These are phyloP conservation scores for Leishmania guyanensis DNA, from an alignment of 208 protist species.

Conservation along the genomic window DNA sequence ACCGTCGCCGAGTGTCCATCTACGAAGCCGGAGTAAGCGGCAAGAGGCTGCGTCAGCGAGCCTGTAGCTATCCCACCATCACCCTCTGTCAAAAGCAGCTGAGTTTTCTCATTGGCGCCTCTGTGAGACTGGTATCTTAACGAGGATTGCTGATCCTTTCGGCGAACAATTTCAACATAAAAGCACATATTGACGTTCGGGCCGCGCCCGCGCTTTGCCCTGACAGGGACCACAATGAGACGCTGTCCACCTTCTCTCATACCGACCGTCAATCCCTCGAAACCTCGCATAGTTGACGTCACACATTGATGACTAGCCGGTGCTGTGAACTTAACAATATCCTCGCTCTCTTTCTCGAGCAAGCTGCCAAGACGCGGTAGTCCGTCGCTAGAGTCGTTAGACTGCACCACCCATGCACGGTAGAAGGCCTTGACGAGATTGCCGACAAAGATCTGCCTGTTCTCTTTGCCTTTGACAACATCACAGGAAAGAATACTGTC, in stretches of 20 bases:
- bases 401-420: constrained; percentile 69
- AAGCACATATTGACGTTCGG: constrained; percentile 74
- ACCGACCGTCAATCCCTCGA: constrained; percentile 79
- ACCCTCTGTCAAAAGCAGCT: background rate
- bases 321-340: constrained; percentile 41
- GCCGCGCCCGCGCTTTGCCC: constrained; percentile 47
- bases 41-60: constrained; percentile 9
- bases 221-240: constrained; percentile 59
- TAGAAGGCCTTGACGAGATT: constrained; percentile 58
- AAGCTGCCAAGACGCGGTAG: constrained; percentile 67
- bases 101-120: constrained; percentile 7
- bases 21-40: background rate
- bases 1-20: background rate
- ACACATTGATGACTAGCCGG: constrained; percentile 72
- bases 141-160: constrained; percentile 38
- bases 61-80: background rate
- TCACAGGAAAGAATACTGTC: constrained; percentile 63
- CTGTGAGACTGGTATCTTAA: background rate
- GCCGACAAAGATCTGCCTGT: constrained; percentile 59
- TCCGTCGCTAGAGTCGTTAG: constrained; percentile 16
- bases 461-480: constrained; percentile 42
- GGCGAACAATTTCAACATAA: constrained; percentile 48
- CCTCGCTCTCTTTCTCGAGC: constrained; percentile 58
- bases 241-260: constrained; percentile 65
- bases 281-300: constrained; percentile 62